These are phyloP conservation scores for Boletus reticulatus DNA, from an alignment of 768 basidiomycete species.

Conservation along the genomic window DNA sequence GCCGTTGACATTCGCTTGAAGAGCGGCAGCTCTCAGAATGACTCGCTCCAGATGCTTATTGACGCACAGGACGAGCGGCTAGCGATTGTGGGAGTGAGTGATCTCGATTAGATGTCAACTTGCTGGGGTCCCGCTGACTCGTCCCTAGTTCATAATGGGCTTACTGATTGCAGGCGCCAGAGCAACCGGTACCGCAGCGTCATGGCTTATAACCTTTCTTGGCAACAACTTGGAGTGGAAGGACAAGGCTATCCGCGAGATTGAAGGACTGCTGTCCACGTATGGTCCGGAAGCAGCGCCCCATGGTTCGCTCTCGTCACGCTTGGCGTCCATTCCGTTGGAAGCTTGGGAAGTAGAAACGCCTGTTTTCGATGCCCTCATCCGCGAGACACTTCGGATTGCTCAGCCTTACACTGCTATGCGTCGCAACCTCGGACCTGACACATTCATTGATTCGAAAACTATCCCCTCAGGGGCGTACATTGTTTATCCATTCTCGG, in stretches of 20 bases:
- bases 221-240: constrained; percentile 68
- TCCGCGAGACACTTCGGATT: constrained; percentile 74
- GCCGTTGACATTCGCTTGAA: constrained; percentile 57
- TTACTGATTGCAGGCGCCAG: constrained; percentile 75
- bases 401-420: constrained; percentile 81
- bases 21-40: constrained; percentile 56
- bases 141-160: constrained; percentile 73
- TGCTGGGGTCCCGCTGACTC: constrained; percentile 21
- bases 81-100: constrained; percentile 64
- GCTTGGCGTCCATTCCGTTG: constrained; percentile 59
- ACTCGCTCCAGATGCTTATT: constrained; percentile 72
- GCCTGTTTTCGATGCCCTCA: constrained; percentile 68
- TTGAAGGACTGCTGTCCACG: constrained; percentile 50
- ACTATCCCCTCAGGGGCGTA: constrained; percentile 71
- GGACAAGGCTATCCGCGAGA: constrained; percentile 54
- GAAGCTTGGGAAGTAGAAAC: constrained; percentile 68
- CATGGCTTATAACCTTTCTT: constrained; percentile 74
- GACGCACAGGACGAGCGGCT: constrained; percentile 67
- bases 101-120: constrained; percentile 8
- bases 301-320: constrained; percentile 37
- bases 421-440: constrained; percentile 75
- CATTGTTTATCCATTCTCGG: constrained; percentile 77
- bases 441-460: constrained; percentile 66
- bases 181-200: constrained; percentile 77
- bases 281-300: constrained; percentile 32